These are phyloP conservation scores for Talaromyces sp. DNA, from an alignment of 2,329 filamentous ascomycete species.

Conservation along the genomic window DNA sequence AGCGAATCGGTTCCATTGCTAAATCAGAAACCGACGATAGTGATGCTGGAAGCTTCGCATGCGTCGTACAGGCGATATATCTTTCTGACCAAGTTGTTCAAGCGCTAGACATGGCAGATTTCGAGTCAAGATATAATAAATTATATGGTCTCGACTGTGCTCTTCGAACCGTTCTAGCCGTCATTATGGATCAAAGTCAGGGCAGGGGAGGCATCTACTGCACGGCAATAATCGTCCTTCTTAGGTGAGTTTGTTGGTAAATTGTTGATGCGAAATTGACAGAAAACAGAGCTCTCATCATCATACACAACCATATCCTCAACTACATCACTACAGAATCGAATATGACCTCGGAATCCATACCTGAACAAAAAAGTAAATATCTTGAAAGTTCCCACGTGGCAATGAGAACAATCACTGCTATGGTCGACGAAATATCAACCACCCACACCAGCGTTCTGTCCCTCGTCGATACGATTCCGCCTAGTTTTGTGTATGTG, in stretches of 20 bases:
- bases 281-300: slow-evolving; percentile 20
- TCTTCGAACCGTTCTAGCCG: slow-evolving; percentile 15
- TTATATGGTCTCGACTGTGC: slow-evolving; percentile 19
- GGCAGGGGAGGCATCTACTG: slow-evolving; percentile 20
- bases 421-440: slow-evolving; percentile 24
- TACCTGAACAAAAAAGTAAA: background rate
- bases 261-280: background rate
- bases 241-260: slow-evolving; percentile 18
- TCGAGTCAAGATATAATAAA: slow-evolving; percentile 17
- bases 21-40: background rate
- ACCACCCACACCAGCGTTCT: background rate
- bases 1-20: background rate
- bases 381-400: slow-evolving; percentile 16
- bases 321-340: slow-evolving; percentile 6
- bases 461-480: background rate
- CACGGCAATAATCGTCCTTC: slow-evolving; percentile 19
- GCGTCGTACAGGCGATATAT: slow-evolving; percentile 24
- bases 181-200: slow-evolving; percentile 14
- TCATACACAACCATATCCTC: slow-evolving; percentile 21
- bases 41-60: slow-evolving; percentile 21
- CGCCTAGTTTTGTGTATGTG: slow-evolving; percentile 1
- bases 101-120: slow-evolving; percentile 13
- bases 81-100: slow-evolving; percentile 25
- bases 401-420: slow-evolving; percentile 24
- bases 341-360: background rate